Percentiles rank a stretch among this genome's conserved stretches.
Conservation (phyloP, 1,284 basidiomycete species). For the Ceratobasidium sp. region DNA sequence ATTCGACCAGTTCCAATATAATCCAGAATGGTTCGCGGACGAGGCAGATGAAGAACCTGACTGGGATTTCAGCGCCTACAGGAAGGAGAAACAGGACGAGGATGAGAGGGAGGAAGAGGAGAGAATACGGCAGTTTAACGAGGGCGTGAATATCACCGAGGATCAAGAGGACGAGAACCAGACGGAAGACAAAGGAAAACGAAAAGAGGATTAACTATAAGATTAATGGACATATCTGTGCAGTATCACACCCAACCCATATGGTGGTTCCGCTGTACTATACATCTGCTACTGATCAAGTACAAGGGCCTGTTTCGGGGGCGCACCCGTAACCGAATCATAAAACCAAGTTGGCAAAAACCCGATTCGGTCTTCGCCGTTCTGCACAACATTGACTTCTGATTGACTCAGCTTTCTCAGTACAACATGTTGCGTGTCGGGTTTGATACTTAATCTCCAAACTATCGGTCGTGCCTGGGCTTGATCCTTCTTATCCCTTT, state of each 20-base stretch:
- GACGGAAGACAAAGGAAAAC: conserved; percentile 30
- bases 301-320: background rate
- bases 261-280: conserved; percentile 7
- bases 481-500: conserved; percentile 64
- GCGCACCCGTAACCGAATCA: conserved; percentile 55
- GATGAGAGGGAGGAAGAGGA: conserved; percentile 60
- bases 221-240: background rate
- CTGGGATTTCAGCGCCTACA: conserved; percentile 75
- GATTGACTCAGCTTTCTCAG: conserved; percentile 46
- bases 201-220: conserved; percentile 1
- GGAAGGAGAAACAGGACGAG: conserved; percentile 70
- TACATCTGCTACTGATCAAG: background rate
- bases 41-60: conserved; percentile 78
- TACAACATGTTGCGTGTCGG: background rate
- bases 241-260: background rate
- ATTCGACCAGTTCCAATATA: conserved; percentile 83
- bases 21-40: conserved; percentile 94
- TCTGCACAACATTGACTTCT: conserved; percentile 66
- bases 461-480: conserved; percentile 47
- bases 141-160: conserved; percentile 37
- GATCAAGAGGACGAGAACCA: conserved; percentile 12
- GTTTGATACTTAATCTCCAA: conserved; percentile 55
- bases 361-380: conserved; percentile 74
- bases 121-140: conserved; percentile 51
- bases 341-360: conserved; percentile 79